A percentile compares a stretch with the other conserved stretches of the same genome.
Evolutionary conservation across 139 green algal genomes (phyloP).

Genomic region (Spirogloea muscicola): DNA sequence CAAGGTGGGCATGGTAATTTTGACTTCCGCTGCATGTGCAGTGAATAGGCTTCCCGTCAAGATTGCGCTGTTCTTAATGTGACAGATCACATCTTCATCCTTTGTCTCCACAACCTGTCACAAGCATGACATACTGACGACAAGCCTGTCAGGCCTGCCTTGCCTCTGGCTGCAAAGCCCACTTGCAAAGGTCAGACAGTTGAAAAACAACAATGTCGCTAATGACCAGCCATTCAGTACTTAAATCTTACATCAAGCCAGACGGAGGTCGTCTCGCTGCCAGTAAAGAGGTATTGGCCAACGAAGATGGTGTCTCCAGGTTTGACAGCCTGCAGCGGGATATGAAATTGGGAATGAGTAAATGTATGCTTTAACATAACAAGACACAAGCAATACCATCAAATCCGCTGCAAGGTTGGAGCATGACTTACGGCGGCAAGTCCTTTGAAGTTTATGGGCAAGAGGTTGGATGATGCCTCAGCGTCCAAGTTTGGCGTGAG

Average conservation of each 20-base stretch:
- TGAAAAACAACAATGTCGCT: background rate
- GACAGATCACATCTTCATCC: conserved; percentile 61
- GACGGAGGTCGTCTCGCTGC: conserved; percentile 49
- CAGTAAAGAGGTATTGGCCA: conserved; percentile 53
- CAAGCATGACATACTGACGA: background rate
- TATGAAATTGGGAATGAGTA: background rate
- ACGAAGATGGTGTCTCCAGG: conserved; percentile 41
- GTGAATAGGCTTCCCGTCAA: conserved; percentile 89
- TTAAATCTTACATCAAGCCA: conserved; percentile 25
- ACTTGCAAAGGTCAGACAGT: background rate
- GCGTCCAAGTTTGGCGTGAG: conserved; percentile 6
- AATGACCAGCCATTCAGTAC: background rate
- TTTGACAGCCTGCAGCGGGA: conserved; percentile 34
- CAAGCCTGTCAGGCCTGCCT: background rate
- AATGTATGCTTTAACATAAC: no score
- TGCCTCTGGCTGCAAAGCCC: background rate
- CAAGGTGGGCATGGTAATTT: conserved; percentile 82
- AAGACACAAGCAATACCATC: no score
- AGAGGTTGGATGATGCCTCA: conserved; percentile 1
- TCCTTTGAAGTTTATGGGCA: conserved; percentile 27
- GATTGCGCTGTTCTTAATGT: conserved; percentile 93
- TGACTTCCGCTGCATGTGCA: conserved; percentile 16
- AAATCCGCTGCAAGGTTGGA: no score
- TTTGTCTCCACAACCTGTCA: conserved; percentile 29
- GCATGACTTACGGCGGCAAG: conserved; percentile 33